These are phyloP conservation scores for Pichia manshurica DNA, from an alignment of 805 yeast species.

Conservation along the genomic window DNA sequence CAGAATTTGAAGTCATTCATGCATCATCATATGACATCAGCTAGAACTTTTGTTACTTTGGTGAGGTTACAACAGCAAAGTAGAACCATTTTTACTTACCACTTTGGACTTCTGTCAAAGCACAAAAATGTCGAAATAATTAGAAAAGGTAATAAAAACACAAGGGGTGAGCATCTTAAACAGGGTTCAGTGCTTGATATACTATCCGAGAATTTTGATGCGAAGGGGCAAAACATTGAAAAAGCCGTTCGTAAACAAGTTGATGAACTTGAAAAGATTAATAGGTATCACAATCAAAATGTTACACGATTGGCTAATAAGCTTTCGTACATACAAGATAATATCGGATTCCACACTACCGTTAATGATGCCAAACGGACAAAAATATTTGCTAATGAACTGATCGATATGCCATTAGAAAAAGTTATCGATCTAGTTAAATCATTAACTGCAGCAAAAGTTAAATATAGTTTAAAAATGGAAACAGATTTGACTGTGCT, in stretches of 20 bases:
- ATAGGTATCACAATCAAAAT: conserved; percentile 11
- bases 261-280: conserved; percentile 12
- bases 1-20: no score
- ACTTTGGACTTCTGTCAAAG: background rate
- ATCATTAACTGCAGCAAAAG: background rate
- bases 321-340: conserved; percentile 17
- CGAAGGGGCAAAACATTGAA: conserved; percentile 3
- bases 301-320: conserved; percentile 12
- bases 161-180: background rate
- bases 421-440: conserved; percentile 5
- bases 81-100: no score
- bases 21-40: no score
- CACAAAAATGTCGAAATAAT: background rate
- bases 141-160: background rate
- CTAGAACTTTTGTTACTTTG: no score
- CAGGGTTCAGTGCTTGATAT: conserved; percentile 1
- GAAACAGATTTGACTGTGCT: conserved; percentile 17
- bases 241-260: conserved; percentile 14
- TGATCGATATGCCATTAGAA: conserved; percentile 9
- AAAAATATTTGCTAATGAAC: conserved; percentile 3
- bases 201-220: background rate
- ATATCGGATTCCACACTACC: conserved; percentile 10
- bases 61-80: no score
- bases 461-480: conserved; percentile 4
- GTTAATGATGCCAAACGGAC: background rate